phyloP scores from a whole-genome alignment of 2,329 filamentous ascomycete species.

The Aspergillus floridensis region DNA sequence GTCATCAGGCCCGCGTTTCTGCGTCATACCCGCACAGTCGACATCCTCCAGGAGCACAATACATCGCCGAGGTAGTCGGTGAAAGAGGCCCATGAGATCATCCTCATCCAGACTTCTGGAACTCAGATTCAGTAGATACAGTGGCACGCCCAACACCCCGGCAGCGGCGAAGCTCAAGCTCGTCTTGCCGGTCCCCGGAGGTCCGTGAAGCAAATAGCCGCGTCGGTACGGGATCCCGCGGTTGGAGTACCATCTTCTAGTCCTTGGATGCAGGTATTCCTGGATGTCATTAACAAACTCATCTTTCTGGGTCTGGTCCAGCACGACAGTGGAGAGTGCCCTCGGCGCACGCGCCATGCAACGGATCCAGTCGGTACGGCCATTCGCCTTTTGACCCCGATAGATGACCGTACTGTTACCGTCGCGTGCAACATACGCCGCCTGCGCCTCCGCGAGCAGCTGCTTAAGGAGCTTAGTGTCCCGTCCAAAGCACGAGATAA shows the following conservation, averaged over 20 bases:
- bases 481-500: conserved; percentile 37
- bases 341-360: conserved; percentile 48
- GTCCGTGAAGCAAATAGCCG: conserved; percentile 78
- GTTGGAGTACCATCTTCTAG: conserved; percentile 71
- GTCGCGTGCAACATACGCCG: conserved; percentile 36
- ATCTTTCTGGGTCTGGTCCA: conserved; percentile 51
- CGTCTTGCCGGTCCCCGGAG: conserved; percentile 77
- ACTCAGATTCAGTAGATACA: conserved; percentile 70
- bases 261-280: conserved; percentile 54
- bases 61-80: conserved; percentile 65
- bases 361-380: conserved; percentile 30
- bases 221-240: conserved; percentile 82
- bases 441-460: conserved; percentile 37
- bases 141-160: conserved; percentile 66
- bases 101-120: conserved; percentile 64
- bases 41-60: conserved; percentile 75
- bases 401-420: conserved; percentile 40
- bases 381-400: conserved; percentile 29
- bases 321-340: conserved; percentile 55
- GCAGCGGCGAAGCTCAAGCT: conserved; percentile 69
- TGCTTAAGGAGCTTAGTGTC: conserved; percentile 34
- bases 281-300: conserved; percentile 55
- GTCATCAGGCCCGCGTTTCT: conserved; percentile 42
- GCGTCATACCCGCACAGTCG: conserved; percentile 68
- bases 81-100: conserved; percentile 62